These are phyloP conservation scores for Xerocomus amazonicus DNA, from an alignment of 1,284 basidiomycete genomes.

Conservation along the genomic window DNA sequence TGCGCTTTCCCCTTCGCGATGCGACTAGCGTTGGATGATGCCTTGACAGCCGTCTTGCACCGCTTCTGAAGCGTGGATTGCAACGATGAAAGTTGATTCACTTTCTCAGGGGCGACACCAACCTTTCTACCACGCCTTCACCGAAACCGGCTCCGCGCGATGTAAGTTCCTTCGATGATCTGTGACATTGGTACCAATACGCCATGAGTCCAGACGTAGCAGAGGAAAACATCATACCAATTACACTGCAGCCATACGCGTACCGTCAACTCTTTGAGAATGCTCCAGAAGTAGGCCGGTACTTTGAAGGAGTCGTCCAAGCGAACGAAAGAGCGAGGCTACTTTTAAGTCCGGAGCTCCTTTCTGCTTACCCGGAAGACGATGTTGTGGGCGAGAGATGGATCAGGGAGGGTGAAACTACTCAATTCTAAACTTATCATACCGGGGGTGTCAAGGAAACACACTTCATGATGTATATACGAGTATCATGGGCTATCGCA, in stretches of 20 bases:
- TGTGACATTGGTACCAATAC: conserved; percentile 4
- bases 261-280: conserved; percentile 24
- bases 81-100: conserved; percentile 40
- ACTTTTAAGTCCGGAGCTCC: conserved; percentile 29
- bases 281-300: conserved; percentile 28
- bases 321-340: conserved; percentile 23
- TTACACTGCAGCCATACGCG: conserved; percentile 23
- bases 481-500: neutral
- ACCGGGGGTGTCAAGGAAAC: neutral
- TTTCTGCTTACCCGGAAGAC: conserved; percentile 31
- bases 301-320: conserved; percentile 34
- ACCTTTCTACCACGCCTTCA: conserved; percentile 49
- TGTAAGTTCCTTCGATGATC: conserved; percentile 35
- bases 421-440: conserved; percentile 1
- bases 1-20: conserved; percentile 27
- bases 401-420: conserved; percentile 17
- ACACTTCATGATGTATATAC: neutral
- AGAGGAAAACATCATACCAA: conserved; percentile 39
- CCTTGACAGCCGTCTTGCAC: conserved; percentile 39
- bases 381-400: conserved; percentile 27
- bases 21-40: neutral
- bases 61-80: conserved; percentile 45
- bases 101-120: conserved; percentile 44
- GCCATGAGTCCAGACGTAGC: conserved; percentile 36
- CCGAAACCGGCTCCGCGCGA: conserved; percentile 38